Evolutionary conservation across 768 basidiomycete species (phyloP).

Genomic region (Leucocoprinus leucothites): DNA sequence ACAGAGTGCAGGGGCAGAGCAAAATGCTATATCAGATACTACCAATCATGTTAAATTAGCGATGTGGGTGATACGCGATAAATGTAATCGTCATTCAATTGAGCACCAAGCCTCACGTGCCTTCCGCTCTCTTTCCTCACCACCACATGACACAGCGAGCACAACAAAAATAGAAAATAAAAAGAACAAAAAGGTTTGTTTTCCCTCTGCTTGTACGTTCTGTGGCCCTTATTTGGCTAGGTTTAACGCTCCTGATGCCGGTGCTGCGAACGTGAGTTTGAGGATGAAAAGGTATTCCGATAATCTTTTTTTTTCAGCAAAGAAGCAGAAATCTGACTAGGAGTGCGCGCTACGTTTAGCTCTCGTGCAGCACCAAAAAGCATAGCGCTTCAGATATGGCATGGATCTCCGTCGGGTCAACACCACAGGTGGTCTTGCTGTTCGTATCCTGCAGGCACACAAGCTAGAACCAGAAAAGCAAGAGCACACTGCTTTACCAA

Average conservation of each 20-base stretch:
- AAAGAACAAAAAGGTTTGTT: slow-evolving; percentile 54
- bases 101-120: slow-evolving; percentile 3
- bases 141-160: too few relatives aligned
- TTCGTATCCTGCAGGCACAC: slow-evolving; percentile 98
- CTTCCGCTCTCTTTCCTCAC: slow-evolving; percentile 4
- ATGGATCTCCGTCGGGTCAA: slow-evolving; percentile 95
- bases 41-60: slow-evolving; percentile 4
- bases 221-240: slow-evolving; percentile 33
- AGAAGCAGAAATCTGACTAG: not conserved
- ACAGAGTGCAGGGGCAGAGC: slow-evolving; percentile 83
- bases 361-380: slow-evolving; percentile 98
- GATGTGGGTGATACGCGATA: not conserved
- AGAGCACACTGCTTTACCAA: slow-evolving; percentile 2
- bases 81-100: not conserved
- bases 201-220: not conserved
- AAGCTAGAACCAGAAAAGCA: slow-evolving; percentile 96
- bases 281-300: slow-evolving; percentile 88
- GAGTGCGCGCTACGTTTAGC: slow-evolving; percentile 60
- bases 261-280: slow-evolving; percentile 99
- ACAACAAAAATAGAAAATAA: slow-evolving; percentile 53
- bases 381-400: slow-evolving; percentile 98
- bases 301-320: not conserved
- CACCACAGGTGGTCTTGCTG: slow-evolving; percentile 95
- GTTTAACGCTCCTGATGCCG: slow-evolving; percentile 94
- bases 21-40: slow-evolving; percentile 66